Evolutionary conservation across 768 basidiomycete genomes (phyloP), one percentile per base, ranked within the genome.

Genomic region (Pisolithus marmoratus): DNA sequence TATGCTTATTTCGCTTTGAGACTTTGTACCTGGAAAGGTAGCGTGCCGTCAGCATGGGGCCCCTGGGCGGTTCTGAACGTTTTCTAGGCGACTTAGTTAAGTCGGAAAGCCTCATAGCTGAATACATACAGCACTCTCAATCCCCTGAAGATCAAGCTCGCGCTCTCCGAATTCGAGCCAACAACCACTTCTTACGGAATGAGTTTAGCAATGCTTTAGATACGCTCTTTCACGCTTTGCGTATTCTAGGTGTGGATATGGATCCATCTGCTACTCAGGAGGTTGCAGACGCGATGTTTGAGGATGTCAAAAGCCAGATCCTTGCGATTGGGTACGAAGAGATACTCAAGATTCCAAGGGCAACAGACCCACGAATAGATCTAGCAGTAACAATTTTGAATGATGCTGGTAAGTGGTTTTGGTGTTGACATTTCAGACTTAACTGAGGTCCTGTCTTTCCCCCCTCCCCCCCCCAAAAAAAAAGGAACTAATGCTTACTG

Each of bases 401-500:
- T 57, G 87, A 89, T 58, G 85, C 85, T 20, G 83, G 84, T 80
- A 54, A 38, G 70, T 57, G 9, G 12, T 36, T 27, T 26, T 15
- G 5, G 14, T 34, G 14, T 34, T 34, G 34, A 34, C 17, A 29
- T 42, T 11, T 37, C 11, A 31, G n/a, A 15, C 12, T 52, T 20
- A 8, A 8, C 44, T 34, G 11, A 14, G 26, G 34, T 22, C 17
- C 51, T 24, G n/a, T n/a, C n/a, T n/a, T 29, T 29, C 29, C 3
- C 9, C 29, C 8, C 38, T 19, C 22, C 52, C 17, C 14, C 20
- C n/a, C n/a, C n/a, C n/a, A n/a, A n/a, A 43, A 46, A 17, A 43
- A 27, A 46, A 84, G 83, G 83, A 5, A 78, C 79, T 26, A 83
- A 84, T 62, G 84, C 85, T 11, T 87, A 86, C 58, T 87, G 85